Evolutionary conservation across 2,329 filamentous ascomycete genomes (phyloP).

Genomic region (Diplodia mutila): DNA sequence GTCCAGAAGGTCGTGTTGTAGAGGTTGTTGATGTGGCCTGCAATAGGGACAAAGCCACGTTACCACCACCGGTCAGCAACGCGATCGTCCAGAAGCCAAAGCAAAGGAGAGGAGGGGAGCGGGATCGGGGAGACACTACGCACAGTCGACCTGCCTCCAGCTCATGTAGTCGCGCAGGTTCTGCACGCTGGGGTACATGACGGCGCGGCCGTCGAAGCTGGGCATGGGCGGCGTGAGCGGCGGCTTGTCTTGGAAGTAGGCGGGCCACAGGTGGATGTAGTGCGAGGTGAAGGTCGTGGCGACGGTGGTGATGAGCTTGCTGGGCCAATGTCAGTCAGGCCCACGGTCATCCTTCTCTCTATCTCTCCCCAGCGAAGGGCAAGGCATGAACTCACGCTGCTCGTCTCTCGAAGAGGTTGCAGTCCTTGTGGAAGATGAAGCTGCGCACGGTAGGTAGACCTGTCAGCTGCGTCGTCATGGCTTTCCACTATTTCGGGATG

Average conservation of each 20-base stretch:
- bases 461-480: neutral
- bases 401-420: conserved; percentile 81
- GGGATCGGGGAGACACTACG: no score
- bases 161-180: conserved; percentile 94
- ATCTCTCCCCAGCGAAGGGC: no score
- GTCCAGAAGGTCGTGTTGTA: conserved; percentile 98
- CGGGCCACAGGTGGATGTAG: conserved; percentile 81
- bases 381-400: conserved; percentile 61
- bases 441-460: conserved; percentile 48
- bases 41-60: neutral
- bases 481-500: neutral
- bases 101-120: neutral
- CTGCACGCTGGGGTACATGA: conserved; percentile 80
- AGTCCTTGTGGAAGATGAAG: conserved; percentile 86
- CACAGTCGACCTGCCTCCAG: conserved; percentile 96
- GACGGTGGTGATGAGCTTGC: conserved; percentile 88
- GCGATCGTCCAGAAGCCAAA: no score
- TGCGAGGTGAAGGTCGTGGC: conserved; percentile 93
- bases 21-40: conserved; percentile 95
- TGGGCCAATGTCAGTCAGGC: no score
- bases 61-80: neutral
- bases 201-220: conserved; percentile 89
- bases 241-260: conserved; percentile 71
- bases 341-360: no score
- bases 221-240: conserved; percentile 75